Evolutionary conservation across 495 filamentous ascomycete genomes (phyloP), one percentile per base, ranked within the genome.

Genomic region (Tuber indicum): DNA sequence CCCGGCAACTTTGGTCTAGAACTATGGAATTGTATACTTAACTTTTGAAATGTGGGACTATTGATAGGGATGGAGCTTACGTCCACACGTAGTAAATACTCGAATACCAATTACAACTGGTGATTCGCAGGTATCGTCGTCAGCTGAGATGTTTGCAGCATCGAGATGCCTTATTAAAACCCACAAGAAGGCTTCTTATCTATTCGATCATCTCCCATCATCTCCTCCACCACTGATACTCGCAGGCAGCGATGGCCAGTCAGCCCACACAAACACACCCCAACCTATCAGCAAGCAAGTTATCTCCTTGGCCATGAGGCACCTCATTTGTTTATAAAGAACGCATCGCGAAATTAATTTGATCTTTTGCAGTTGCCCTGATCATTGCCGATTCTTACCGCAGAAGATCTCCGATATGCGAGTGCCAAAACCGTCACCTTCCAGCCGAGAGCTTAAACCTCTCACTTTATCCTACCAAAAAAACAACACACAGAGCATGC

Each of bases 141-240:
- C 58, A 66, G 58, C 58, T 66, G 58, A 66, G 58, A 66, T 66
- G 58, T 66, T 66, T 66, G 10, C 58, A 66, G 58, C 10, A 66
- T 66, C 58, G 58, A 36, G 58, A 66, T 32, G 58, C 10, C 17
- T 58, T 26, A 43, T 43, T 43, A 43, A 43, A 58, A 26, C 52
- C 14, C 12, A 36, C 58, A 32, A 19, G 26, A 66, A 66, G 26
- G 14, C 26, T 32, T 2, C 26, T 19, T 66, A 66, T 66, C 58
- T 14, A 66, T 66, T 66, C 26, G 58, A 36, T 36, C 3, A 66
- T 36, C 14, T 36, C 58, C 58, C 58, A 36, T 66, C 58, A 66
- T 36, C 58, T 19, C 58, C 17, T 66, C 58, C 58, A 36, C 58
- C 58, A 66, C 58, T 66, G 10, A 36, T 36, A 26, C 26, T 66